Base-by-base conservation (phyloP, 2,329 filamentous ascomycete species). In the Pseudogymnoascus sp. region DNA sequence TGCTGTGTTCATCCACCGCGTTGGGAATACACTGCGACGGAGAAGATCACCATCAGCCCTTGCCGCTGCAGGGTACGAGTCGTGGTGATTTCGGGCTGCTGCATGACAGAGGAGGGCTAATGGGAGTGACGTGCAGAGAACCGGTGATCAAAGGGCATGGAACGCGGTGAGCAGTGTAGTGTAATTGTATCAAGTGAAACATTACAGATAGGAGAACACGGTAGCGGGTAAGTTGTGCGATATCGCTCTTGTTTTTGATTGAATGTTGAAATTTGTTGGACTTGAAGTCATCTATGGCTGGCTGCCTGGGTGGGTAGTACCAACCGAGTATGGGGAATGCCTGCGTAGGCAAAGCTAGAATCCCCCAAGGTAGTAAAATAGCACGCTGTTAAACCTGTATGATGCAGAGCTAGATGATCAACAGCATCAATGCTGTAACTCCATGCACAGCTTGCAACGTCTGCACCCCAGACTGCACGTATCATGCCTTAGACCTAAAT, bases 111-210 rank as follows among this genome's bases (percentile, higher is more conserved):
- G 48, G 5, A 9, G 48, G 48, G 48, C 48, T 55, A 55, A 29
- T 55, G n/a, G n/a, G 27, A 55, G 48, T 55, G 48, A 55, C 29
- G 48, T 55, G 48, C 48, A 55, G 48, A 55, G 48, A 55, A 55
- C 9, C 10, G 29, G 48, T 55, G 48, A 55, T 55, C 44, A 33
- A n/a, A 55, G 27, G n/a, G n/a, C 4, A 17, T 55, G 48, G 48
- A 17, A 55, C 5, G 48, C 48, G 27, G 48, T 55, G 48, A 55
- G n/a, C 5, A 8, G n/a, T 55, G 48, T 55, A 55, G 48, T 55
- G 29, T 55, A 55, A 17, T 17, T 55, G 27, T 55, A 31, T 33
- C 13, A 33, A 9, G 48, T 12, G 27, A 55, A 33, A 55, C 48
- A 5, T n/a, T 55, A 17, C 9, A 12, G 48, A 31, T 4, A 33